A percentile compares a stretch with the other conserved stretches of the same genome.
Evolutionary conservation across 1,284 basidiomycete genomes (phyloP).

Genomic region (Irpex lacteus): DNA sequence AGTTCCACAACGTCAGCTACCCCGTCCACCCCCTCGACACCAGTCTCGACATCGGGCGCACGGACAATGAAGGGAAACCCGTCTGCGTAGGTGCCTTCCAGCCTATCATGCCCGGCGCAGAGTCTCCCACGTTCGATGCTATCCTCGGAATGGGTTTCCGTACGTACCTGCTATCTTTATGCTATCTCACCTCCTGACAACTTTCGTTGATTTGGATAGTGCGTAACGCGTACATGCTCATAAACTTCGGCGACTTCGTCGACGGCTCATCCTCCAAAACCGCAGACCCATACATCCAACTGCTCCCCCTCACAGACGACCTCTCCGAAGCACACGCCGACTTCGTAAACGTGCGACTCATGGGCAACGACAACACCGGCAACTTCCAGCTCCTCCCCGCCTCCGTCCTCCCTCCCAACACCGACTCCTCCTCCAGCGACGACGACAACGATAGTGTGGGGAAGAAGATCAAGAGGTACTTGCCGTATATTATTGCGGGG

Average conservation of each 20-base stretch:
- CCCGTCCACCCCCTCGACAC: constrained; percentile 66
- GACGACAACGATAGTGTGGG: constrained; percentile 16
- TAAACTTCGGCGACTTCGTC: constrained; percentile 61
- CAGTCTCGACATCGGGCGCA: constrained; percentile 29
- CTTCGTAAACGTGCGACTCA: constrained; percentile 50
- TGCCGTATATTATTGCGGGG: constrained; percentile 31
- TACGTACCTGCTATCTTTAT: constrained; percentile 34
- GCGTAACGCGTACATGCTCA: constrained; percentile 61
- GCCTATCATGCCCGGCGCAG: constrained; percentile 51
- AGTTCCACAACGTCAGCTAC: constrained; percentile 47
- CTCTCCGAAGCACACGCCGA: constrained; percentile 41
- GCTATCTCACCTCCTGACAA: background rate
- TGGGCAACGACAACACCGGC: constrained; percentile 44
- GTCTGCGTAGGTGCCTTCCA: constrained; percentile 50
- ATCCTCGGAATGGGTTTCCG: constrained; percentile 79
- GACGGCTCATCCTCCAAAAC: constrained; percentile 32
- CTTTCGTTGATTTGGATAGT: constrained; percentile 37
- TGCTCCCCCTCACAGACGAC: constrained; percentile 47
- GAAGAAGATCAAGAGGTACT: constrained; percentile 26
- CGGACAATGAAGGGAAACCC: constrained; percentile 20
- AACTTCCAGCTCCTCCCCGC: constrained; percentile 51
- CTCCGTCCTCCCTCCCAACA: constrained; percentile 15
- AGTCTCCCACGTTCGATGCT: constrained; percentile 59
- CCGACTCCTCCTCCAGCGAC: constrained; percentile 14
- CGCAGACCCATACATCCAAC: constrained; percentile 55